These are phyloP conservation scores for Globisporangium apiculatum DNA, from an alignment of 352 stramenopile genomes.

Conservation along the genomic window DNA sequence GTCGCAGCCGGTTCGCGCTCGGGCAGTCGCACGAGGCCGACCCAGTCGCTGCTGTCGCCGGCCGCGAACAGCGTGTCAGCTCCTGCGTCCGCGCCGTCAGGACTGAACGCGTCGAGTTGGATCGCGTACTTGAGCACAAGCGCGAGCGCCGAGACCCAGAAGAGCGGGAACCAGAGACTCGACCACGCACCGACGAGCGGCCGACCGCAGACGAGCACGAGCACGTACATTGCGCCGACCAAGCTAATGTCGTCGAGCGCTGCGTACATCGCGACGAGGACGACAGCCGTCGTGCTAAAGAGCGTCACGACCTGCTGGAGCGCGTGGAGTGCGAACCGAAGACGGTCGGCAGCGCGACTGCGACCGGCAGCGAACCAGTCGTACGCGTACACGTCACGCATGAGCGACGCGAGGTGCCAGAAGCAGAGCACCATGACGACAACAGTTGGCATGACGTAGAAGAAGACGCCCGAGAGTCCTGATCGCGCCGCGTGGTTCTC, in stretches of 20 bases:
- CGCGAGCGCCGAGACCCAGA: conserved; percentile 61
- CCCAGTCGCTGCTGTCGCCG: conserved; percentile 48
- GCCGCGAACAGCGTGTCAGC: conserved; percentile 30
- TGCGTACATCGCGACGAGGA: conserved; percentile 65
- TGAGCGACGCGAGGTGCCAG: conserved; percentile 77
- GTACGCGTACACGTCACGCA: conserved; percentile 53
- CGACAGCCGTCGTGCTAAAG: conserved; percentile 58
- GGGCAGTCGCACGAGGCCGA: conserved; percentile 42
- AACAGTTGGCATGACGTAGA: conserved; percentile 70
- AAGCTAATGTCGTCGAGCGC: conserved; percentile 58
- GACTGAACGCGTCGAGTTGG: conserved; percentile 53
- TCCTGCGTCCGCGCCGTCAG: conserved; percentile 10
- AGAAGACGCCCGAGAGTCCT: conserved; percentile 62
- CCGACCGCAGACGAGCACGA: conserved; percentile 48
- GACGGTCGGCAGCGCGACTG: conserved; percentile 38
- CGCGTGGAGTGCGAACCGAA: conserved; percentile 50
- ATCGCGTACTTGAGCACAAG: conserved; percentile 60
- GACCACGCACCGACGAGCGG: conserved; percentile 54
- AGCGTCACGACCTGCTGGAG: conserved; percentile 58
- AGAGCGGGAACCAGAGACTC: conserved; percentile 70
- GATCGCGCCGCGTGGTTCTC: conserved; percentile 53
- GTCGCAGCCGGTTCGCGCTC: conserved; percentile 27
- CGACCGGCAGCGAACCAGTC: conserved; percentile 54
- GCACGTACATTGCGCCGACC: conserved; percentile 57
- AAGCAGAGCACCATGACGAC: conserved; percentile 71